Evolutionary conservation across 2,329 filamentous ascomycete genomes (phyloP).

Genomic region (Clonostachys sp.): DNA sequence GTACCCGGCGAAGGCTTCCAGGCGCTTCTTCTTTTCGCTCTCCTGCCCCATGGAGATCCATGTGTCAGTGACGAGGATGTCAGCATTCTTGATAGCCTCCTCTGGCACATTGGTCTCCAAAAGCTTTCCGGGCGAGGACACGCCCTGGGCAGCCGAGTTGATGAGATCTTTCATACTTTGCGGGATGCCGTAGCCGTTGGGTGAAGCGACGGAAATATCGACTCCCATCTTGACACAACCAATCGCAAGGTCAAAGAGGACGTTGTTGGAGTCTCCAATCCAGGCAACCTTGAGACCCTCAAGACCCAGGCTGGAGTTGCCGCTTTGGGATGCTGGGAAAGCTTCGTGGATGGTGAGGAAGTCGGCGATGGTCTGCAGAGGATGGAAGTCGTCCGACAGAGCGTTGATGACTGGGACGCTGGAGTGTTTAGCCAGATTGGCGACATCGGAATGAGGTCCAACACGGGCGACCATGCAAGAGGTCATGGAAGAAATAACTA

Average conservation of each 20-base stretch:
- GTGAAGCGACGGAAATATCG: constrained; percentile 82
- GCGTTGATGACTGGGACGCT: constrained; percentile 82
- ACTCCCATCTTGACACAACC: constrained; percentile 84
- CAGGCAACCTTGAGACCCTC: constrained; percentile 88
- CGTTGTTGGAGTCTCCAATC: constrained; percentile 96
- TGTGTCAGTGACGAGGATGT: constrained; percentile 92
- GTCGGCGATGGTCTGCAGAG: constrained; percentile 90
- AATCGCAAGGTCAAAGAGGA: constrained; percentile 89
- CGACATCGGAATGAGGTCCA: constrained; percentile 70
- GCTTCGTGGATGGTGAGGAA: constrained; percentile 85
- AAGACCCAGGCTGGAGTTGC: constrained; percentile 53
- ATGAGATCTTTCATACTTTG: constrained; percentile 70
- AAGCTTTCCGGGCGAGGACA: constrained; percentile 60
- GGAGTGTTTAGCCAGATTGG: constrained; percentile 65
- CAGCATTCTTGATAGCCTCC: constrained; percentile 78
- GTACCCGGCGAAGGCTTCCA: constrained; percentile 83
- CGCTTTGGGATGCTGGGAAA: constrained; percentile 46
- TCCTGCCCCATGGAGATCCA: constrained; percentile 99
- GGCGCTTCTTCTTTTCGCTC: constrained; percentile 69
- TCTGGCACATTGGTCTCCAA: constrained; percentile 75
- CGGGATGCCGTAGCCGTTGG: constrained; percentile 79
- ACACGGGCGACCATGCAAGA: constrained; percentile 79
- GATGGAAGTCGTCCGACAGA: constrained; percentile 87
- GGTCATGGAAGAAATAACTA: constrained; percentile 92
- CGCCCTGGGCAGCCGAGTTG: constrained; percentile 50